Evolutionary conservation across 2,329 filamentous ascomycete species (phyloP).

Genomic region (Fusarium praegraminearum): DNA sequence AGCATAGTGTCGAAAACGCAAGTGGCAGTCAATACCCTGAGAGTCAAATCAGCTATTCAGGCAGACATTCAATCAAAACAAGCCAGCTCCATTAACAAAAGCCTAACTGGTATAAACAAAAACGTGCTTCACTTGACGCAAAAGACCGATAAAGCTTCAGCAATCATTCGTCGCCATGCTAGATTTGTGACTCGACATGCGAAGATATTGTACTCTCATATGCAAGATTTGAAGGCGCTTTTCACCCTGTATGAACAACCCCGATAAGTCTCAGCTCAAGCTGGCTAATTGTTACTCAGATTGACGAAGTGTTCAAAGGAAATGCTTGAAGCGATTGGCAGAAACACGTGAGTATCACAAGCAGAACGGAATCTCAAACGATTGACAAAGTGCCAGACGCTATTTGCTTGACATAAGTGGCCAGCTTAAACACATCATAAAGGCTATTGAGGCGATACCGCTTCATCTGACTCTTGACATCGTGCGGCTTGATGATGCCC

Average conservation of each 20-base stretch:
- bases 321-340: not conserved
- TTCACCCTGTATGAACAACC: not conserved
- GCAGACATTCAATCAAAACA: not conserved
- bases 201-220: accelerated
- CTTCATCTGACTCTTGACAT: not conserved
- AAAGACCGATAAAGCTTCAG: not conserved
- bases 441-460: not conserved
- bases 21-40: not conserved
- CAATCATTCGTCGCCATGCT: not conserved
- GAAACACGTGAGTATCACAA: not conserved
- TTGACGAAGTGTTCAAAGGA: not conserved
- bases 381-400: not conserved
- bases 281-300: not conserved
- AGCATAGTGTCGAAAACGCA: not conserved
- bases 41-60: accelerated
- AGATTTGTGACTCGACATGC: not conserved
- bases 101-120: not conserved
- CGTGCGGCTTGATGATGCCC: not conserved
- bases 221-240: not conserved
- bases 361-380: accelerated
- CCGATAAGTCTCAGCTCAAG: accelerated
- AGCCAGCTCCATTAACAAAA: not conserved
- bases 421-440: not conserved
- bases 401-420: not conserved
- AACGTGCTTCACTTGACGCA: not conserved